A percentile compares a stretch with the other conserved stretches of the same genome.
Evolutionary conservation across 2,329 filamentous ascomycete species (phyloP).

Genomic region (Pseudopithomyces chartarum): DNA sequence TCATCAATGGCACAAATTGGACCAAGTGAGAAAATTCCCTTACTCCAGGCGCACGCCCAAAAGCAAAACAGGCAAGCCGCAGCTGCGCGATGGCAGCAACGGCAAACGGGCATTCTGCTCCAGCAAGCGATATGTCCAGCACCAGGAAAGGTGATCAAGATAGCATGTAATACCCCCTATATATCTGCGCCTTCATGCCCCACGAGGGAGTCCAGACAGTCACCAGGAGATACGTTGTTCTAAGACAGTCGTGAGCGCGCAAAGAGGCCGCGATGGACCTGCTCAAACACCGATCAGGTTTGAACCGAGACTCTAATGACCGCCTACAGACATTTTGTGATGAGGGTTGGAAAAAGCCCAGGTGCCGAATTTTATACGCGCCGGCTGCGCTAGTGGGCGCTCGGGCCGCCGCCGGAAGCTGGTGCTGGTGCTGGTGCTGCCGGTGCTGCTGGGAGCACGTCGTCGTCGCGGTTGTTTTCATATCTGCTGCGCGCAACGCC

Average conservation of each 20-base stretch:
- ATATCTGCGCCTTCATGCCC: slow-evolving; percentile 48
- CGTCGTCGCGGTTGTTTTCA: slow-evolving; percentile 31
- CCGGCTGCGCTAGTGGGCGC: slow-evolving; percentile 27
- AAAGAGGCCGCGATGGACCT: slow-evolving; percentile 77
- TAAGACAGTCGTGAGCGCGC: slow-evolving; percentile 99
- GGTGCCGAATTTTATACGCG: slow-evolving; percentile 23
- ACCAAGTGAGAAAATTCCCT: too few species aligned
- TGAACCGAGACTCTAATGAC: slow-evolving; percentile 99
- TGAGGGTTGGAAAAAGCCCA: slow-evolving; percentile 51
- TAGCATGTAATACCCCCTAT: slow-evolving; percentile 48
- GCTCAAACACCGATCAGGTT: slow-evolving; percentile 86
- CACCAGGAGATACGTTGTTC: slow-evolving; percentile 69
- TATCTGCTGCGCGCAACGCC: neutral
- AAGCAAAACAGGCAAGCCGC: neutral
- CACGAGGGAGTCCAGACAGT: slow-evolving; percentile 57
- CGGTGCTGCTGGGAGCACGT: too few species aligned
- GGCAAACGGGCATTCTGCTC: neutral
- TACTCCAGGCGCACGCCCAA: too few species aligned
- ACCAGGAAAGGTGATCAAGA: neutral
- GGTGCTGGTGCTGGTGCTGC: slow-evolving; percentile 12
- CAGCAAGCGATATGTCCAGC: neutral
- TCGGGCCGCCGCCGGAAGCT: slow-evolving; percentile 10
- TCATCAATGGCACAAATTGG: too few species aligned
- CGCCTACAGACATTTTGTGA: slow-evolving; percentile 76
- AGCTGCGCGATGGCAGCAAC: neutral